These are phyloP conservation scores for Aspergillus sp. DNA, from an alignment of 2,329 filamentous ascomycete genomes.

Conservation along the genomic window DNA sequence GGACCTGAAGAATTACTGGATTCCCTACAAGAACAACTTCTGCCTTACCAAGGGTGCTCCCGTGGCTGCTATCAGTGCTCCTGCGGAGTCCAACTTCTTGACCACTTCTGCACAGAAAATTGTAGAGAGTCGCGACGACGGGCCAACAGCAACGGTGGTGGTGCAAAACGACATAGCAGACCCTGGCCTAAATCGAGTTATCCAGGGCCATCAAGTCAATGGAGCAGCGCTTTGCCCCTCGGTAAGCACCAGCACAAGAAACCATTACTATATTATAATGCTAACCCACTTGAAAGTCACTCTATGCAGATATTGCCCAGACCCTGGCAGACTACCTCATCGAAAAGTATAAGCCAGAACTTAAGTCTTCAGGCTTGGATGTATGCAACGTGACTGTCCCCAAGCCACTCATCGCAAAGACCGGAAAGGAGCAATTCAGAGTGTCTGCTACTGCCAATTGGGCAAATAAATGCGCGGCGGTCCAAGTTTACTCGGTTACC, in stretches of 20 bases:
- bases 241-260: slow-evolving; percentile 21
- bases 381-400: slow-evolving; percentile 36
- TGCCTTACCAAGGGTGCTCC: slow-evolving; percentile 36
- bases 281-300: slow-evolving; percentile 22
- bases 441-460: slow-evolving; percentile 38
- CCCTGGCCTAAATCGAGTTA: slow-evolving; percentile 33
- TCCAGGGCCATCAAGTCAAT: slow-evolving; percentile 39
- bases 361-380: slow-evolving; percentile 31
- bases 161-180: slow-evolving; percentile 37
- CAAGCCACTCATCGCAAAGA: slow-evolving; percentile 58
- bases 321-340: slow-evolving; percentile 35
- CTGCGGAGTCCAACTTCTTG: slow-evolving; percentile 23
- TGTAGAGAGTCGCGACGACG: slow-evolving; percentile 27
- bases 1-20: slow-evolving; percentile 44
- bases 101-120: slow-evolving; percentile 33
- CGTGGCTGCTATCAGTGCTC: slow-evolving; percentile 12
- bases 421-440: slow-evolving; percentile 39
- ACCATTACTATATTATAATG: neutral
- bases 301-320: slow-evolving; percentile 40
- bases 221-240: slow-evolving; percentile 36
- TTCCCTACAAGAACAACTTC: slow-evolving; percentile 38
- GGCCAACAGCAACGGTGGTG: slow-evolving; percentile 28
- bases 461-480: slow-evolving; percentile 28
- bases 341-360: slow-evolving; percentile 34
- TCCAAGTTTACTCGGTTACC: slow-evolving; percentile 39